Percentiles rank a stretch among this genome's conserved stretches.
Evolutionary conservation across 75 land plant genomes (phyloP).

Genomic region (Cunninghamia lanceolata): DNA sequence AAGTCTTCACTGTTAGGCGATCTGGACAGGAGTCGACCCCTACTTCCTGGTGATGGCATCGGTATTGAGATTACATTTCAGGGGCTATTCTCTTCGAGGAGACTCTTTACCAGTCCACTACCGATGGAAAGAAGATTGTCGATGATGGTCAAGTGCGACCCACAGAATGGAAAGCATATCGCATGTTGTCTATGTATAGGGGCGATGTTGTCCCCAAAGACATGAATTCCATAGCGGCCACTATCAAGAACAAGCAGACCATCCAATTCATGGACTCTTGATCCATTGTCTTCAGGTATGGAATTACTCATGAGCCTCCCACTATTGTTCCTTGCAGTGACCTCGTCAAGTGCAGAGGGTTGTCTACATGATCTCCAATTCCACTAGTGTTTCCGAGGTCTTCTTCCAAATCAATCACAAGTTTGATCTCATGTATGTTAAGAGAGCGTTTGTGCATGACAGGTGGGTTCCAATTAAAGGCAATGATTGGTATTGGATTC

Average conservation of each 20-base stretch:
- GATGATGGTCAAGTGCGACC: constrained; percentile 78
- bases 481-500: too few species aligned
- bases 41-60: too few species aligned
- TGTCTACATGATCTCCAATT: constrained; percentile 74
- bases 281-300: constrained; percentile 57
- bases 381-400: constrained; percentile 68
- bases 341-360: constrained; percentile 59
- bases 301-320: constrained; percentile 58
- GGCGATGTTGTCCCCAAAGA: constrained; percentile 66
- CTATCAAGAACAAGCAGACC: constrained; percentile 67
- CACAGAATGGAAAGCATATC: constrained; percentile 51
- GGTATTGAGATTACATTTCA: too few species aligned
- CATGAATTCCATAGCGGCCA: constrained; percentile 63
- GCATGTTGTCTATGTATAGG: constrained; percentile 63
- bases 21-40: too few species aligned
- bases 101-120: too few species aligned
- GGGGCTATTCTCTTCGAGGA: too few species aligned
- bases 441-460: constrained; percentile 79
- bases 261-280: constrained; percentile 60
- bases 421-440: constrained; percentile 72
- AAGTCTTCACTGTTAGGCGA: too few species aligned
- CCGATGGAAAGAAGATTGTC: too few species aligned
- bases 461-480: too few species aligned
- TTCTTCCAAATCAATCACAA: constrained; percentile 63
- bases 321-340: constrained; percentile 55